Conservation (phyloP, 2,329 filamentous ascomycete genomes). For the Pleomassaria siparia region DNA sequence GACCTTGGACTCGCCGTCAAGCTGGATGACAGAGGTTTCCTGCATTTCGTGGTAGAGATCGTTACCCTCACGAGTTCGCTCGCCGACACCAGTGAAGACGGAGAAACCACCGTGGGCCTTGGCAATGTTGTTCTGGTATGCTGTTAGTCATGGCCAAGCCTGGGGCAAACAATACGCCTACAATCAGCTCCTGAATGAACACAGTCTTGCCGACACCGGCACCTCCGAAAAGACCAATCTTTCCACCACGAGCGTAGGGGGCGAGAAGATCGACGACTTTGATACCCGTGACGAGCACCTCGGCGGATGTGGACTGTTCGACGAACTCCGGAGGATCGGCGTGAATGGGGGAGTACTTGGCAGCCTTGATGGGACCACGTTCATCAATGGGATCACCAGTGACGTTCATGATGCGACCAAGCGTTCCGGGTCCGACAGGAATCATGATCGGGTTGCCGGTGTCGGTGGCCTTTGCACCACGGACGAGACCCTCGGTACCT, state of each 20-base stretch:
- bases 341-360: conserved; percentile 89
- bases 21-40: conserved; percentile 98
- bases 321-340: conserved; percentile 87
- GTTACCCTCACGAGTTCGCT: conserved; percentile 99
- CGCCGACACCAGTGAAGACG: conserved; percentile 99
- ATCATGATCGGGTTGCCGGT: conserved; percentile 95
- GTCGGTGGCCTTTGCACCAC: conserved; percentile 81
- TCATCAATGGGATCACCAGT: conserved; percentile 99
- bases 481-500: conserved; percentile 99
- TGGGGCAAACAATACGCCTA: conserved; percentile 38
- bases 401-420: conserved; percentile 99
- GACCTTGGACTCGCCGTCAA: conserved; percentile 99
- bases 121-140: conserved; percentile 90
- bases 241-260: conserved; percentile 99
- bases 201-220: conserved; percentile 99
- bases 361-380: conserved; percentile 94
- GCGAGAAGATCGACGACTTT: conserved; percentile 99
- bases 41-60: conserved; percentile 99
- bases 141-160: conserved; percentile 24
- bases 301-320: conserved; percentile 94
- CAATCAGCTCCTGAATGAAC: conserved; percentile 99
- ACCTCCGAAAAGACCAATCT: conserved; percentile 99
- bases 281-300: conserved; percentile 98
- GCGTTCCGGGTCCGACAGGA: conserved; percentile 87
- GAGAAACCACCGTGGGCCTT: conserved; percentile 99